phyloP scores from a whole-genome alignment of 805 yeast genomes.

The Henningerozyma blattae region DNA sequence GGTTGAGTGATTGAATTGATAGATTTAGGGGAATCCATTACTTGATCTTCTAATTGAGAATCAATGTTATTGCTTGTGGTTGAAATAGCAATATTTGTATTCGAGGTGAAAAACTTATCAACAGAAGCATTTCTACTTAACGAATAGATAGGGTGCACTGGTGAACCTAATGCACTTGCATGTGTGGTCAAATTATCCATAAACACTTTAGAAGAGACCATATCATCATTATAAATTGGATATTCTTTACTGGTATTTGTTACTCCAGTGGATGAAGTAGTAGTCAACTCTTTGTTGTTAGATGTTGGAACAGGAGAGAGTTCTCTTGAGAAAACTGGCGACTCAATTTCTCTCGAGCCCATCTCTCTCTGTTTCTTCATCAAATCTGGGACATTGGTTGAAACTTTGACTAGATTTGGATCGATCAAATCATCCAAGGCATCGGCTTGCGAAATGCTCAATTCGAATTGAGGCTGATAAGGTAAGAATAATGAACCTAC shows the following conservation, averaged over 20 bases:
- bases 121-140: conserved; percentile 28
- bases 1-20: too few relatives aligned
- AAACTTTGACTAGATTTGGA: conserved; percentile 14
- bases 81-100: too few relatives aligned
- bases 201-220: conserved; percentile 22
- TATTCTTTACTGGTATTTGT: too few relatives aligned
- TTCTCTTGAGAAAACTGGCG: background rate
- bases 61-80: too few relatives aligned
- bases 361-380: background rate
- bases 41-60: too few relatives aligned
- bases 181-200: conserved; percentile 22
- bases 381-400: background rate
- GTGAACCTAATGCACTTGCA: conserved; percentile 6
- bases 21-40: too few relatives aligned
- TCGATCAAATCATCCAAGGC: conserved; percentile 24
- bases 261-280: too few relatives aligned
- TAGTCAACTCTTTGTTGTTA: background rate
- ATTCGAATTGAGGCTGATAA: conserved; percentile 51
- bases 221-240: conserved; percentile 2
- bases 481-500: conserved; percentile 69
- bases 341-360: background rate
- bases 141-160: conserved; percentile 12
- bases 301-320: background rate
- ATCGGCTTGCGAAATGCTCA: conserved; percentile 18
- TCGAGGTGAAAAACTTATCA: conserved; percentile 40